Evolutionary conservation across 208 protist species (phyloP).

Genomic region (Trypanosoma avium): DNA sequence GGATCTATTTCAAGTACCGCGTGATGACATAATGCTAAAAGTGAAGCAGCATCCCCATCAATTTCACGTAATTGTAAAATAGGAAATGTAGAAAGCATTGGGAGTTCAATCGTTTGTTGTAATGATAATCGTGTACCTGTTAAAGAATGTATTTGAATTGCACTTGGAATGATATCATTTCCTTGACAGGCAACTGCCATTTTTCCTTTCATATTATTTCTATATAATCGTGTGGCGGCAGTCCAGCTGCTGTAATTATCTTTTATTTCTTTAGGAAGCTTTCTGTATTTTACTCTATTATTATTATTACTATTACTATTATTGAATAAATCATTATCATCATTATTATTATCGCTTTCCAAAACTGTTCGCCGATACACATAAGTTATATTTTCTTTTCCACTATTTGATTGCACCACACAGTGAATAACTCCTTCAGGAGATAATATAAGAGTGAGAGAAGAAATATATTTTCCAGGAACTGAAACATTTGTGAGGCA

Average conservation of each 20-base stretch:
- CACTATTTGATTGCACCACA: conserved; percentile 42
- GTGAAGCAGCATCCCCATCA: conserved; percentile 32
- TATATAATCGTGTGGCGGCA: conserved; percentile 8
- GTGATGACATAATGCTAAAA: conserved; percentile 45
- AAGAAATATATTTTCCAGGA: conserved; percentile 25
- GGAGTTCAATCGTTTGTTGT: conserved; percentile 39
- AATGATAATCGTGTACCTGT: conserved; percentile 37
- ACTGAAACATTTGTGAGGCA: conserved; percentile 20
- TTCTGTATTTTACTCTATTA: conserved; percentile 40
- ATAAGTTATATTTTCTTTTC: conserved; percentile 21
- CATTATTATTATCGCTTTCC: neutral
- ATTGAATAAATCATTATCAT: conserved; percentile 12
- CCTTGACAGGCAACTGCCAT: conserved; percentile 29
- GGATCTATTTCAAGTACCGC: conserved; percentile 42
- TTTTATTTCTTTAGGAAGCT: conserved; percentile 38
- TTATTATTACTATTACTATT: neutral
- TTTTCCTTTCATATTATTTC: conserved; percentile 5
- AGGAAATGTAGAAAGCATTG: conserved; percentile 39
- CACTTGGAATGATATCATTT: conserved; percentile 5
- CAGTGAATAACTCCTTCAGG: conserved; percentile 45
- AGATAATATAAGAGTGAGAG: conserved; percentile 26
- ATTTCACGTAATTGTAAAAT: conserved; percentile 42
- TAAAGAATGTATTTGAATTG: conserved; percentile 37
- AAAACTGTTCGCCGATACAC: conserved; percentile 43
- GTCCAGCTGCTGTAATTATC: conserved; percentile 28